Evolutionary conservation across 495 filamentous ascomycete species (phyloP), one percentile per base, ranked within the genome.

Genomic region (Xylaria longipes): DNA sequence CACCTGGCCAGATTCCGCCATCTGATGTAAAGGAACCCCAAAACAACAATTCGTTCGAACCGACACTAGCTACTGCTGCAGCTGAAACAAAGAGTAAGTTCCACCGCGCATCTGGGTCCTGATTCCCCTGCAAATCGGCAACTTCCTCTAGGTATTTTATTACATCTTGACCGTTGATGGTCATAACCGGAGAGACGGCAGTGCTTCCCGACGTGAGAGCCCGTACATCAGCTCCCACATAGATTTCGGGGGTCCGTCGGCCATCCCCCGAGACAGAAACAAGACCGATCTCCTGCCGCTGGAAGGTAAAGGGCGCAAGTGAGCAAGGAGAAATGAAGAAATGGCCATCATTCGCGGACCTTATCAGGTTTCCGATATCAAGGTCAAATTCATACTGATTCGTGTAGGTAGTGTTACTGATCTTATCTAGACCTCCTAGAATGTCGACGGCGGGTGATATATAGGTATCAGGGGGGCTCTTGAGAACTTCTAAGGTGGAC

Each of bases 311-410:
- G 29, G 63, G 43, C 7, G 17, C n/a, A 37, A 66, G 46, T 5
- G 63, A 66, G n/a, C 63, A 66, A 22, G 6, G 72, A 57, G 27
- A 58, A 22, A 65, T 73, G 79, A 0, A 50, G 56, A 89, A 80
- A 65, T 89, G 87, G 3, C 85, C 84, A 73, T 89, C 86, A 68
- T 88, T 80, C 1, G 86, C 85, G 0, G 81, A 80, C 8, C 63
- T 54, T n/a, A 87, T 73, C 6, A 85, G 76, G 9, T 77, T 65
- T 31, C 74, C 71, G 20, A 88, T 77, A 11, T 83, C 83, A 11
- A 82, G 56, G 31, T 87, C 85, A 72, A 88, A 87, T 6, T 88
- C 84, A 67, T 83, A 88, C 71, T 89, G 86, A 60, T 79, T 86
- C 20, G 70, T 75, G 69, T 81, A 89, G 17, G 72, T 75, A 8